phyloP scores from a whole-genome alignment of 1,284 basidiomycete genomes.

The Malassezia arunalokei region DNA sequence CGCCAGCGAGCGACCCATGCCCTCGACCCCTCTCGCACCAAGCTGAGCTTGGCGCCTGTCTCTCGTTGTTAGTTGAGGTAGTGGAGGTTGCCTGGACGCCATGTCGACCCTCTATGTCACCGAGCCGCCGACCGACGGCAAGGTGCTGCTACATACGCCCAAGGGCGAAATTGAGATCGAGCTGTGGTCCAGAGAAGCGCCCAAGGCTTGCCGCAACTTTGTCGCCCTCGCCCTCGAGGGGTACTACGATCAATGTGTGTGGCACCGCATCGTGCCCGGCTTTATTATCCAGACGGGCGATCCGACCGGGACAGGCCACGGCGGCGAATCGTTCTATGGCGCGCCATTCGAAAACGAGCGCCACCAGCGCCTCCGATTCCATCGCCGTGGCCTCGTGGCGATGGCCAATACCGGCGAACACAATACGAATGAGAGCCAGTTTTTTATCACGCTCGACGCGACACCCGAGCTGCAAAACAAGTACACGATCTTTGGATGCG shows the following conservation, averaged over 20 bases:
- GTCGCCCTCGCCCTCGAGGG: constrained; percentile 80
- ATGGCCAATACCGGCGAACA: constrained; percentile 77
- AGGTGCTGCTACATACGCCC: constrained; percentile 77
- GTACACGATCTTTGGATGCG: constrained; percentile 39
- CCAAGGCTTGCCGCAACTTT: constrained; percentile 85
- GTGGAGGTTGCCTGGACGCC: background rate
- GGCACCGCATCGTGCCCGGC: constrained; percentile 74
- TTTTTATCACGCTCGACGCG: constrained; percentile 40
- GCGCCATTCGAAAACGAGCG: constrained; percentile 85
- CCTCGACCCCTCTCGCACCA: no score
- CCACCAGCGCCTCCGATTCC: constrained; percentile 69
- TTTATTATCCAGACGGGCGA: constrained; percentile 95
- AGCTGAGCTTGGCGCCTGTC: no score
- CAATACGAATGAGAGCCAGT: constrained; percentile 47
- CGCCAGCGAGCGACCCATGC: no score
- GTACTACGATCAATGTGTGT: constrained; percentile 88
- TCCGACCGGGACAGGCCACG: constrained; percentile 73
- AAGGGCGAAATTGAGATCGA: constrained; percentile 57
- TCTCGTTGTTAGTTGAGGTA: no score
- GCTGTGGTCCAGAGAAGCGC: constrained; percentile 89
- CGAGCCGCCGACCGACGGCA: constrained; percentile 59
- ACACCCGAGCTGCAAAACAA: constrained; percentile 41
- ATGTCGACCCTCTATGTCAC: constrained; percentile 36
- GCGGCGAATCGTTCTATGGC: constrained; percentile 51
- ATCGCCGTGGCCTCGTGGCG: constrained; percentile 74